Evolutionary conservation across 73 alveolate species (phyloP).

Genomic region (Effrenium voratum): DNA sequence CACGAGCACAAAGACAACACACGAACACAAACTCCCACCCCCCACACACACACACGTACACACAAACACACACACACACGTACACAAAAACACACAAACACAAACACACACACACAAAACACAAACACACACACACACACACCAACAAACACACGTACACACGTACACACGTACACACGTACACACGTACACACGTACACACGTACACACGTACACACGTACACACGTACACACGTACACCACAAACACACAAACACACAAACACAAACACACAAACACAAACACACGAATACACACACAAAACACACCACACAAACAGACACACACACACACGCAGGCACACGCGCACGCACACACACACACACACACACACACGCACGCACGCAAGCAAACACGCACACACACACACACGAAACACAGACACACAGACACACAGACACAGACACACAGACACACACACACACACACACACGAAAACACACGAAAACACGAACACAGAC

Average conservation of each 20-base stretch:
- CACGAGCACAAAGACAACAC: too few species aligned
- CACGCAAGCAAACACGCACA: too few species aligned
- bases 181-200: neutral
- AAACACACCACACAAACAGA: neutral
- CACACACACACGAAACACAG: too few species aligned
- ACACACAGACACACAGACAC: neutral
- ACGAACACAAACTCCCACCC: too few species aligned
- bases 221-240: too few species aligned
- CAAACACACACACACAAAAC: neutral
- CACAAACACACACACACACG: too few species aligned
- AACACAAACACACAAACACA: neutral
- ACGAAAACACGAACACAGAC: neutral
- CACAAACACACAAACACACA: neutral
- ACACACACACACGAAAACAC: neutral
- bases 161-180: neutral
- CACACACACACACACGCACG: neutral
- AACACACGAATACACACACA: neutral
- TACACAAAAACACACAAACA: neutral
- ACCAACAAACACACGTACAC: neutral
- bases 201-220: neutral
- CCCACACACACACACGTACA: too few species aligned
- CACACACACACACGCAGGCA: too few species aligned
- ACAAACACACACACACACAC: neutral
- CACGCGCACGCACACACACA: too few species aligned
- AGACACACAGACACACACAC: neutral